Conservation (phyloP, 2,329 filamentous ascomycete species). For the Botrytis aclada region DNA sequence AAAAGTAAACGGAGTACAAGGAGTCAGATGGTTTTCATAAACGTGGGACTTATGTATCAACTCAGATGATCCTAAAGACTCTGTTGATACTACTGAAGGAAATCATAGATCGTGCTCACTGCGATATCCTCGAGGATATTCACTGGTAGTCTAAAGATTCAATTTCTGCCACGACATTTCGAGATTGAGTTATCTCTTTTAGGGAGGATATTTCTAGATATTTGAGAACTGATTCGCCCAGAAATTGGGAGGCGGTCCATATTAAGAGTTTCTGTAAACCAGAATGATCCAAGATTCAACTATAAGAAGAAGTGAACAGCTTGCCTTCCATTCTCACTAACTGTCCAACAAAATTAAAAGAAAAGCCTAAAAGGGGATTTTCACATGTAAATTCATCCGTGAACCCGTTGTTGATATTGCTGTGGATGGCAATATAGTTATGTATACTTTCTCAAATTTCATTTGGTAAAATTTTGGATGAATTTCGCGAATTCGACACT, state of each 20-base stretch:
- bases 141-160: not conserved
- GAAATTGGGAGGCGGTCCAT: accelerated
- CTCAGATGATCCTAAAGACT: not conserved
- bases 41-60: not conserved
- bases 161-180: too few species aligned
- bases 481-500: not conserved
- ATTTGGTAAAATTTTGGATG: accelerated
- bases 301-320: not conserved
- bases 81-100: too few species aligned
- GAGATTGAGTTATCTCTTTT: not conserved
- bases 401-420: accelerated
- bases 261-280: too few species aligned
- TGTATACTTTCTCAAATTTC: not conserved
- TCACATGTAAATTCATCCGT: not conserved
- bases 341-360: accelerated
- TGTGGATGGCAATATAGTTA: not conserved
- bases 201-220: accelerated
- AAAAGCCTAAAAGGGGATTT: not conserved
- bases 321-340: not conserved
- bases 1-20: not conserved
- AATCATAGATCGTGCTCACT: too few species aligned
- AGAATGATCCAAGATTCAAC: accelerated
- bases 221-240: not conserved
- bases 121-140: not conserved
- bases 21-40: not conserved